phyloP scores from a whole-genome alignment of 2,329 filamentous ascomycete species.

The Microsporum audouinii region DNA sequence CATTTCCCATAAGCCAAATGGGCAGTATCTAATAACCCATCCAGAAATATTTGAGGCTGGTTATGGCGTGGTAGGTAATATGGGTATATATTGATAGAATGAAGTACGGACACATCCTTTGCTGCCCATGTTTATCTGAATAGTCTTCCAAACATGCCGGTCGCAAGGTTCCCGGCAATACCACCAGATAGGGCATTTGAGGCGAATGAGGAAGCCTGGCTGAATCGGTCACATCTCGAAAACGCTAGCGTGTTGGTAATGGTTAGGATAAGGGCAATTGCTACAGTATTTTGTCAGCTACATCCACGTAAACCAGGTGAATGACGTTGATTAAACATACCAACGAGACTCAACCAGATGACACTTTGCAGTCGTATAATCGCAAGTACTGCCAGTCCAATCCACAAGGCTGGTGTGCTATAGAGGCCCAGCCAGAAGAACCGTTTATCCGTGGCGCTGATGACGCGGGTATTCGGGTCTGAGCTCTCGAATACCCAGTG shows the following conservation, averaged over 20 bases:
- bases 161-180: constrained; percentile 44
- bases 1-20: not conserved
- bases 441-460: constrained; percentile 39
- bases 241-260: constrained; percentile 43
- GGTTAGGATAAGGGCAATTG: constrained; percentile 39
- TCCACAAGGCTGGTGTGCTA: constrained; percentile 38
- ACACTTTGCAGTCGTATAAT: constrained; percentile 36
- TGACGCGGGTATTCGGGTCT: constrained; percentile 33
- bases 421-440: constrained; percentile 44
- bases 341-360: constrained; percentile 42
- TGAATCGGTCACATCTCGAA: constrained; percentile 42
- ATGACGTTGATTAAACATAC: constrained; percentile 26
- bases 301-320: not conserved
- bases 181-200: constrained; percentile 45
- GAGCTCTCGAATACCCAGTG: constrained; percentile 43
- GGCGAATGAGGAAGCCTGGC: constrained; percentile 48
- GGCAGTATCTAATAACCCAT: not conserved
- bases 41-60: not conserved
- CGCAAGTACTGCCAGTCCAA: constrained; percentile 38
- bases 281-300: constrained; percentile 20
- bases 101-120: not conserved
- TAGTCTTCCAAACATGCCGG: constrained; percentile 44
- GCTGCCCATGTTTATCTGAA: constrained; percentile 33
- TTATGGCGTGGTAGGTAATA: not conserved
- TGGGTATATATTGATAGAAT: not conserved